Conservation (phyloP, 352 stramenopile species). For the Globisporangium paddicum region DNA sequence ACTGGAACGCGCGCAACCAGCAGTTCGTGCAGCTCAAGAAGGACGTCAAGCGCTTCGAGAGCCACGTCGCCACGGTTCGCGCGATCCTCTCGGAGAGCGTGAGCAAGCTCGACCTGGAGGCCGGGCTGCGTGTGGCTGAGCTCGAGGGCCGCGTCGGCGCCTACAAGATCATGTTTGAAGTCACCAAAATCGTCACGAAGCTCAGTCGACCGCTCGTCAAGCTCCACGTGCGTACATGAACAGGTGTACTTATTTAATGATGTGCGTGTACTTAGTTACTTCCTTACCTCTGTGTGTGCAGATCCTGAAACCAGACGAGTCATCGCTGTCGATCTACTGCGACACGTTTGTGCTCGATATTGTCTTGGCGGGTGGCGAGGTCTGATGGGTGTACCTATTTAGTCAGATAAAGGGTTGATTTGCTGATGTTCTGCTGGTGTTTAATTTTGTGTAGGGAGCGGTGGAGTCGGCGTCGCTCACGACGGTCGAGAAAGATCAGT, state of each 20-base stretch:
- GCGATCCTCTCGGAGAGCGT: slow-evolving; percentile 75
- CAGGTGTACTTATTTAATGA: background rate
- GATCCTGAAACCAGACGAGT: slow-evolving; percentile 85
- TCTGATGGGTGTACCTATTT: slow-evolving; percentile 11
- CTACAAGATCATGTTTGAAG: slow-evolving; percentile 89
- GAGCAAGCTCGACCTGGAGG: slow-evolving; percentile 81
- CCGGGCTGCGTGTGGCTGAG: slow-evolving; percentile 75
- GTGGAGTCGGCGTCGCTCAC: slow-evolving; percentile 80
- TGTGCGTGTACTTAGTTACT: background rate
- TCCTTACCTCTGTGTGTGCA: too few species aligned
- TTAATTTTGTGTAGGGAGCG: slow-evolving; percentile 19
- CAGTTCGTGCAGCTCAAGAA: slow-evolving; percentile 86
- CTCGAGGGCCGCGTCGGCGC: slow-evolving; percentile 79
- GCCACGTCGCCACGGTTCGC: slow-evolving; percentile 64
- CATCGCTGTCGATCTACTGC: slow-evolving; percentile 83
- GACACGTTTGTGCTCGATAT: slow-evolving; percentile 89
- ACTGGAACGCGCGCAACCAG: slow-evolving; percentile 87
- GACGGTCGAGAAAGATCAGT: slow-evolving; percentile 83
- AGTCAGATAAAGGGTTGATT: background rate
- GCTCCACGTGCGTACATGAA: slow-evolving; percentile 27
- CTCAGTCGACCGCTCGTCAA: slow-evolving; percentile 83
- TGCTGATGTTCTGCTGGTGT: background rate
- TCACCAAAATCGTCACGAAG: slow-evolving; percentile 84
- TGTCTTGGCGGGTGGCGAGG: slow-evolving; percentile 60
- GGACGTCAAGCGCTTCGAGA: slow-evolving; percentile 75